These are phyloP conservation scores for Asparagopsis taxiformis DNA, from an alignment of 31 red algal genomes.

Conservation along the genomic window DNA sequence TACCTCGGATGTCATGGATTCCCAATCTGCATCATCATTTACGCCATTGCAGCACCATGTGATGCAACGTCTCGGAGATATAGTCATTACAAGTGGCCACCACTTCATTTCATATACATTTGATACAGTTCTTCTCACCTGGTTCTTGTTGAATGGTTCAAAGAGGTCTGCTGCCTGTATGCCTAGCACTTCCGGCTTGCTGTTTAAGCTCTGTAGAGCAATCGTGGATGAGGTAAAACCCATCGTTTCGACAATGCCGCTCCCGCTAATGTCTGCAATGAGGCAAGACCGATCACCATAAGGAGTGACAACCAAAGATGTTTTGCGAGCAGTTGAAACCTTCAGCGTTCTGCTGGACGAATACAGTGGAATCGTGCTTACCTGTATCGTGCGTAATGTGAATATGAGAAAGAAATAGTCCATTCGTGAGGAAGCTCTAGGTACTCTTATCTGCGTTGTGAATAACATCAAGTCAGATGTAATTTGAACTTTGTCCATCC, in stretches of 20 bases:
- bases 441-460: conserved; percentile 58
- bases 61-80: conserved; percentile 75
- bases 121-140: conserved; percentile 76
- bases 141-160: conserved; percentile 57
- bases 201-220: conserved; percentile 67
- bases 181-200: conserved; percentile 38
- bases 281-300: conserved; percentile 40
- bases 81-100: conserved; percentile 75
- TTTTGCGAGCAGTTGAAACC: conserved; percentile 73
- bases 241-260: conserved; percentile 75
- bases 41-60: conserved; percentile 74
- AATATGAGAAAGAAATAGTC: conserved; percentile 17
- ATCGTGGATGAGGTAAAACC: conserved; percentile 90
- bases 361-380: conserved; percentile 59
- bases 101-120: conserved; percentile 70
- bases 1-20: conserved; percentile 90
- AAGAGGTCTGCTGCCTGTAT: conserved; percentile 31
- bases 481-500: conserved; percentile 84
- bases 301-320: conserved; percentile 46
- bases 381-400: conserved; percentile 48
- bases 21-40: conserved; percentile 23
- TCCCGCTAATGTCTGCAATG: conserved; percentile 58
- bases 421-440: conserved; percentile 66
- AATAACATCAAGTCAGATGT: conserved; percentile 31
- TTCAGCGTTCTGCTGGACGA: conserved; percentile 76